Evolutionary conservation across 73 alveolate genomes (phyloP), one percentile per base, ranked within the genome.

Genomic region (Tetrahymena thermophila): DNA sequence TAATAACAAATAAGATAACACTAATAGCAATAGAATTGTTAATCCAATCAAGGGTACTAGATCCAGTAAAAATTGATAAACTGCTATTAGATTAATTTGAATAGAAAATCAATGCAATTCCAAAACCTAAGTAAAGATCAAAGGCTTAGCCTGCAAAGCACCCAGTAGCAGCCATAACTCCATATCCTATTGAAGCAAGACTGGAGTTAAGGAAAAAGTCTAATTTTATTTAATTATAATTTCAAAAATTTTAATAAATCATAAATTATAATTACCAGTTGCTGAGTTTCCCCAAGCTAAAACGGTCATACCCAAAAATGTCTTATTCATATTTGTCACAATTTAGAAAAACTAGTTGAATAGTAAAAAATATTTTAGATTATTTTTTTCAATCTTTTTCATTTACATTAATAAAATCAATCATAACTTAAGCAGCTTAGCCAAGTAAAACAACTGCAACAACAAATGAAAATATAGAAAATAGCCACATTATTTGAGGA

Each of bases 281-380:
- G 99, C 96, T 84, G 99, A 98, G 96, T 99, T 99, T 37, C 99
- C 99, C 98, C 98, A 98, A 1, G 99, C 99, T 44, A 99, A 96
- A 37, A 99, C 95, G 10, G 99, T 99, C 97, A 99, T 93, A 40
- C 99, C 99, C 85, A 99, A 96, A 96, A 98, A 97, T 37, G 99
- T 95, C 34, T 97, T 94, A 84, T 98, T 98, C 42, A 99, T 57
- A 85, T 97, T 97, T 93, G 99, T 94, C 35, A 98, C 93, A 19
- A 93, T 50, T 44, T 99, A 97, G 42, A 99, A 93, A n/a, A 98
- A 93, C 96, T 97, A 57, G 71, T 97, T 94, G 42, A 98, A 58
- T n/a, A 34, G 5, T 28, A 6, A 28, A 35, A 19, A 89, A 3
- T 23, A 19, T 28, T 28, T 40, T 28, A 23, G 37, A n/a, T n/a